phyloP scores from a whole-genome alignment of 345 rosid genomes.

The Eucalyptus regnans region DNA sequence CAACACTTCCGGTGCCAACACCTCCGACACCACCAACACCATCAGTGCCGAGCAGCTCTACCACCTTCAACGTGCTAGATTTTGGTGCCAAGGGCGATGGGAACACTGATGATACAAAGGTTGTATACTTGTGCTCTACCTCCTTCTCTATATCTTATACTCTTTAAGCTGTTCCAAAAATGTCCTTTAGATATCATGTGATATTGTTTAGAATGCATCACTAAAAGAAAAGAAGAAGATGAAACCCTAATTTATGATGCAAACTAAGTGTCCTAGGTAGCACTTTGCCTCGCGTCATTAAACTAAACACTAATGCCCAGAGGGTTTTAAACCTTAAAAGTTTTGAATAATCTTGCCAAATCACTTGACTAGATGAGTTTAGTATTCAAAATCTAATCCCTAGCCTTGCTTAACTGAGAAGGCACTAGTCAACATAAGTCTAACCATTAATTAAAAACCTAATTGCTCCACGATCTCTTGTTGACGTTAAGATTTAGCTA shows the following conservation, averaged over 20 bases:
- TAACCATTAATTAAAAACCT: background rate
- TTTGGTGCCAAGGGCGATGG: constrained; percentile 1
- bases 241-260: background rate
- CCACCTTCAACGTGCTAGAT: background rate
- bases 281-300: no score
- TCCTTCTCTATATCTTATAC: background rate
- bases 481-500: background rate
- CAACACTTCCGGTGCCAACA: background rate
- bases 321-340: background rate
- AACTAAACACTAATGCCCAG: background rate
- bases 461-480: background rate
- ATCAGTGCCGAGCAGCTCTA: background rate
- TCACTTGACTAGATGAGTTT: background rate
- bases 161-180: background rate
- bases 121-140: background rate
- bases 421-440: background rate
- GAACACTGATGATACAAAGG: background rate
- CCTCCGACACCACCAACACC: background rate
- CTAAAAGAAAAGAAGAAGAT: background rate
- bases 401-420: background rate
- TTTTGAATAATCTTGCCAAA: background rate
- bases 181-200: background rate
- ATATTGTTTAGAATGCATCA: background rate
- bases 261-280: background rate
- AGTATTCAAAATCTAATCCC: background rate